These are phyloP conservation scores for Rhododendron ovatum DNA, from an alignment of 148 eudicot species.

Conservation along the genomic window DNA sequence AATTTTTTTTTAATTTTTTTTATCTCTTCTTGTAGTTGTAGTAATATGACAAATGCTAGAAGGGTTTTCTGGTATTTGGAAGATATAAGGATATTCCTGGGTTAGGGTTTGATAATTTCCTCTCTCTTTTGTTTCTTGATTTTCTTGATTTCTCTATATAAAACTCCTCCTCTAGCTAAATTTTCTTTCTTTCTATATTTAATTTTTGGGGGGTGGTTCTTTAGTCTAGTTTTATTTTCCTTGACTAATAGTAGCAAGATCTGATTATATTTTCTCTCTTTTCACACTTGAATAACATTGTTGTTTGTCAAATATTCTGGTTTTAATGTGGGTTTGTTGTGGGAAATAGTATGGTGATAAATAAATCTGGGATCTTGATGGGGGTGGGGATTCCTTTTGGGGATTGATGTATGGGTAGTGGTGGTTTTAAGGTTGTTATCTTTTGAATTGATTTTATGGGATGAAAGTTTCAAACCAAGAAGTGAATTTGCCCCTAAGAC, in stretches of 20 bases:
- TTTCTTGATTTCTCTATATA: slow-evolving; percentile 1
- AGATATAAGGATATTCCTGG: slow-evolving; percentile 23
- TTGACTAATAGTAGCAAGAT: not conserved
- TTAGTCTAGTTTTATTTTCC: not conserved
- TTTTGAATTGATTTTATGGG: slow-evolving; percentile 5
- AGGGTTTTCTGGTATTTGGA: slow-evolving; percentile 20
- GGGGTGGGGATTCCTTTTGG: slow-evolving; percentile 19
- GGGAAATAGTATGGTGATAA: slow-evolving; percentile 2
- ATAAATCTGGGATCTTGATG: slow-evolving; percentile 15
- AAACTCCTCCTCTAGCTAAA: not conserved
- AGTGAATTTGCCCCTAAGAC: slow-evolving; percentile 7
- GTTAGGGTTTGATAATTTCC: slow-evolving; percentile 19
- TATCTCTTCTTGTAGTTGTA: not conserved
- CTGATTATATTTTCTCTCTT: not conserved
- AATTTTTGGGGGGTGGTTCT: not conserved
- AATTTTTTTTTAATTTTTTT: not conserved
- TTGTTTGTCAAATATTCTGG: not conserved
- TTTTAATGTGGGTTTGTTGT: slow-evolving; percentile 10
- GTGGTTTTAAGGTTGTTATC: slow-evolving; percentile 7
- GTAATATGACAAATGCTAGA: not conserved
- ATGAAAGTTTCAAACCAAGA: not conserved
- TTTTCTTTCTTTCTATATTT: not conserved
- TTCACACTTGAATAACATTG: not conserved
- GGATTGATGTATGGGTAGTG: slow-evolving; percentile 17
- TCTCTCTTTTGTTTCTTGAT: not conserved